Evolutionary conservation across 495 filamentous ascomycete species (phyloP), one percentile per base, ranked within the genome.

Genomic region (Hapsidospora chrysogenum): DNA sequence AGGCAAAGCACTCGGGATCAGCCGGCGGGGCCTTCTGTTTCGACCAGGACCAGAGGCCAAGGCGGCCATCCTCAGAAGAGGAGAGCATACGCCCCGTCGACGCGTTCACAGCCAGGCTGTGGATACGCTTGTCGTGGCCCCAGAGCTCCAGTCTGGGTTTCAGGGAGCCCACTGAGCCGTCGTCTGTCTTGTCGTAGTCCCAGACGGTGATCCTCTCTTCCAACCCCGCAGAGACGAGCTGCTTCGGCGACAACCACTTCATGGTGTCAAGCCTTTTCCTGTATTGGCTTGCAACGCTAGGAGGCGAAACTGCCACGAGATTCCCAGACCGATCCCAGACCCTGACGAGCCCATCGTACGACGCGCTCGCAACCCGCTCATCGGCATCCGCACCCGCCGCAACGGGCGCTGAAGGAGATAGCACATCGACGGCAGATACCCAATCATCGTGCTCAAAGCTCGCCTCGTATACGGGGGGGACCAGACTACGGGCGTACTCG

Each of bases 401-500:
- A 72, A 71, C 76, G 29, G 54, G 57, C 15, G 64, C 74, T 15
- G 79, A 74, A 27, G 61, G 53, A 0, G 80, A 85, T 14, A 87
- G 67, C 3, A 92, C 73, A 47, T 94, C 83, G n/a, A 94, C 78
- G n/a, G 72, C 66, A 51, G 78, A 80, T 21, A 97, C 80, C 89
- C 89, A 97, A 48, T 95, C 87, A 47, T 95, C 85, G 50, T 96
- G 85, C 58, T 93, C 73, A 54, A 92, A 95, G 36, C 78, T 82
- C 4, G 85, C 73, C 28, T 86, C 72, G 51, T 84, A 80, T 9
- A 78, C 60, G 15, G 89, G 92, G 1, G 89, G 89, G 50, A 93
- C 76, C 35, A 92, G 60, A 35, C 84, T 85, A 39, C 84, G 76
- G 6, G 93, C 83, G 60, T 95, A 97, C 63, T 95, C 85, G 29